Percentiles rank a stretch among this genome's conserved stretches.
These are phyloP conservation scores for Hypomontagnella submonticulosa DNA, from an alignment of 495 filamentous ascomycete species.

Conservation along the genomic window DNA sequence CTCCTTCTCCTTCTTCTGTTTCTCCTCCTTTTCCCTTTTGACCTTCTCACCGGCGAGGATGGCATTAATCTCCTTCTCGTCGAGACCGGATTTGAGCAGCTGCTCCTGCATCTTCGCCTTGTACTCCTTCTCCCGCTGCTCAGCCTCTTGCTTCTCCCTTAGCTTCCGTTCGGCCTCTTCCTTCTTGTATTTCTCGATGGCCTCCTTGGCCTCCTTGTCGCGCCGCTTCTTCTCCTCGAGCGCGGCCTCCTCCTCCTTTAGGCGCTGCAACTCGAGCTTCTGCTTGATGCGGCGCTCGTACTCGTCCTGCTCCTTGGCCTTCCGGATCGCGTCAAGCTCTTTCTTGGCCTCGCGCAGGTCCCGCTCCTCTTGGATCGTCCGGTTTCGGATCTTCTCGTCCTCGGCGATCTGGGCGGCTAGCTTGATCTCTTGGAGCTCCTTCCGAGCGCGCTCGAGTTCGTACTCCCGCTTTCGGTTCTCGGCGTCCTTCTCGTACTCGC, in stretches of 20 bases:
- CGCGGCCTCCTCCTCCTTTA: constrained; percentile 63
- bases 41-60: constrained; percentile 64
- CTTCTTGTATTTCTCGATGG: constrained; percentile 66
- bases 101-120: constrained; percentile 63
- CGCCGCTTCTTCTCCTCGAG: constrained; percentile 62
- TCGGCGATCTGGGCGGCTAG: constrained; percentile 48
- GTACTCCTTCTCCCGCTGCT: constrained; percentile 61
- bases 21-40: constrained; percentile 50
- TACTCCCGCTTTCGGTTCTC: constrained; percentile 46
- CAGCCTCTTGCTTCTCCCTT: constrained; percentile 58
- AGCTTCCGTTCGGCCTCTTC: constrained; percentile 62
- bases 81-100: constrained; percentile 60
- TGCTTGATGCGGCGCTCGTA: constrained; percentile 61
- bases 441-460: constrained; percentile 48
- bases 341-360: constrained; percentile 56
- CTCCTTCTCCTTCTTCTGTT: constrained; percentile 24
- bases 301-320: constrained; percentile 58
- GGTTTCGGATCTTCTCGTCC: constrained; percentile 59
- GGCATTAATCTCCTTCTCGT: constrained; percentile 63
- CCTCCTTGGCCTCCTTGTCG: constrained; percentile 65
- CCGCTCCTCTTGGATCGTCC: constrained; percentile 54
- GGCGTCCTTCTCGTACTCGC: constrained; percentile 34
- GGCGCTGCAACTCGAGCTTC: constrained; percentile 66
- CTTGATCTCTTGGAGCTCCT: constrained; percentile 49
- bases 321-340: constrained; percentile 57